A percentile compares a stretch with the other conserved stretches of the same genome.
These are phyloP conservation scores for Kluyveromyces dobzhanskii DNA, from an alignment of 805 yeast genomes.

Conservation along the genomic window DNA sequence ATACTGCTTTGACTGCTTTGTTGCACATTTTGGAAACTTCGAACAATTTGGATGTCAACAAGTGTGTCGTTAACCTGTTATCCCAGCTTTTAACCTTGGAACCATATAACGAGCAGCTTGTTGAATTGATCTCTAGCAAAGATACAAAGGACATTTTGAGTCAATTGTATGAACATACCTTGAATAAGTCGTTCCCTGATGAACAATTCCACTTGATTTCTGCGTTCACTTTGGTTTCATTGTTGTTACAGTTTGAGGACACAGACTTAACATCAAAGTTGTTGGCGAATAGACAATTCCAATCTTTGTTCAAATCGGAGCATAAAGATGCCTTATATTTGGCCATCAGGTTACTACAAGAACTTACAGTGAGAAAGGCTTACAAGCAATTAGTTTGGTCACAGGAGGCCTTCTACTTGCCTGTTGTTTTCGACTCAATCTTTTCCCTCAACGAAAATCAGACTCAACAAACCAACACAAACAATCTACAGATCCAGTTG, in stretches of 20 bases:
- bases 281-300: constrained; percentile 16
- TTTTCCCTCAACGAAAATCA: constrained; percentile 22
- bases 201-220: constrained; percentile 25
- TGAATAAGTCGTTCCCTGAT: constrained; percentile 5
- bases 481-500: constrained; percentile 58
- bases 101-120: constrained; percentile 3
- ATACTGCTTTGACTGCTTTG: constrained; percentile 1
- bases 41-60: constrained; percentile 21
- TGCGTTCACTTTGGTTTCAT: constrained; percentile 26
- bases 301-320: constrained; percentile 17
- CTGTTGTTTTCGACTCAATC: constrained; percentile 37
- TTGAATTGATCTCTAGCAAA: neutral
- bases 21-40: constrained; percentile 23
- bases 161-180: constrained; percentile 19
- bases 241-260: constrained; percentile 22
- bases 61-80: constrained; percentile 24
- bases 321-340: constrained; percentile 27
- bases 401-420: constrained; percentile 35
- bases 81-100: constrained; percentile 24
- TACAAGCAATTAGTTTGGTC: constrained; percentile 23
- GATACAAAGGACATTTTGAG: constrained; percentile 5
- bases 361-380: constrained; percentile 20
- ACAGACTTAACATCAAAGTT: constrained; percentile 14
- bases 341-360: constrained; percentile 27
- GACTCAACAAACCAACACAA: constrained; percentile 29